Base-by-base conservation (phyloP, 2,329 filamentous ascomycete genomes). In the Colletotrichum incanum region DNA sequence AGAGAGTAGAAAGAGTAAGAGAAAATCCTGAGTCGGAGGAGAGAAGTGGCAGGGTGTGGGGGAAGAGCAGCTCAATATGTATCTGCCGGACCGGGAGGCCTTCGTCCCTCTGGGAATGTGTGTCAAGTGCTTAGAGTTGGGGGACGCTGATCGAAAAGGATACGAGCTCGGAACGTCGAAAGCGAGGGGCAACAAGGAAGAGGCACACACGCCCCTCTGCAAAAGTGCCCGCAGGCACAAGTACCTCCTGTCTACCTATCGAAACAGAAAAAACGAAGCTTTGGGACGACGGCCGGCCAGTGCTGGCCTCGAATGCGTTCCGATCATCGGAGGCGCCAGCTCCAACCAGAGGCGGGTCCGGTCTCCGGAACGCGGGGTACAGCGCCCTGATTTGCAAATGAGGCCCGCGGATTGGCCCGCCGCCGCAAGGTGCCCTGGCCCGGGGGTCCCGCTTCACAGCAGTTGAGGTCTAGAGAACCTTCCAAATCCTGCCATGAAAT, bases 311-410 rank as follows among this genome's bases (percentile, higher is more conserved):
- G 31, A 11, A 20, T 50, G 50, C 52, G 49, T 61, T 76, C 79
- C 80, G 80, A 81, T 79, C 28, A 76, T 81, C 79, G 80, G 80
- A 81, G 77, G 43, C 43, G 47, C 41, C 61, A 71, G 67, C 52
- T 60, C 50, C 54, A 67, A 72, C 61, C 43, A 71, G 58, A 23
- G 34, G 52, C 47, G 65, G 54, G 76, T 80, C 79, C 80, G 78
- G 78, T 79, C 75, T 74, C 72, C 79, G 80, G 80, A 81, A 81
- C 80, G 80, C 80, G 80, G 80, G 79, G 80, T 76, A 76, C 73
- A 71, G 76, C 75, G 74, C 74, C 74, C 74, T 59, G 74, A 81
- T 81, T 82, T 78, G 76, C 74, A 81, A 81, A 78, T 73, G 31
- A 45, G 43, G 47, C 49, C 50, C 56, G 49, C 39, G 71, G 74